Percentiles rank a stretch among this genome's conserved stretches.
These are phyloP conservation scores for Populus davidiana DNA, from an alignment of 345 rosid genomes.

Conservation along the genomic window DNA sequence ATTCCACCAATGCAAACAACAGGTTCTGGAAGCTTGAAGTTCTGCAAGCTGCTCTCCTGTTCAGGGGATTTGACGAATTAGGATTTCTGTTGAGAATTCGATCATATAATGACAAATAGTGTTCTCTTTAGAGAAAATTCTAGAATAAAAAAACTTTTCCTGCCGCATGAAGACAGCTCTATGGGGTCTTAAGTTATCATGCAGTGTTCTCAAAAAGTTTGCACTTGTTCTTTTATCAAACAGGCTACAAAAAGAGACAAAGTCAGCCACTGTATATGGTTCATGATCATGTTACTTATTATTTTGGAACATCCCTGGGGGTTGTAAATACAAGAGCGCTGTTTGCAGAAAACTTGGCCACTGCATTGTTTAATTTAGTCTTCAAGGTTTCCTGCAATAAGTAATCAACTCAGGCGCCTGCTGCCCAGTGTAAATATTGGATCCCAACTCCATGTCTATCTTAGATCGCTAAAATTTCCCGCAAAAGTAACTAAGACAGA, in stretches of 20 bases:
- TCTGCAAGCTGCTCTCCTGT: conserved; percentile 74
- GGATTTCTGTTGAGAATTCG: not conserved
- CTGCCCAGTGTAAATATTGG: not conserved
- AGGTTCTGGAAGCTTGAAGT: conserved; percentile 82
- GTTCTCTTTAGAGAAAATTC: not conserved
- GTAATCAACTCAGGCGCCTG: not conserved
- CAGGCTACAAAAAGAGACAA: not conserved
- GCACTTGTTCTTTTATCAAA: not conserved
- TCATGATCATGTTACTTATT: not conserved
- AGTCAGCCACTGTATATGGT: not conserved
- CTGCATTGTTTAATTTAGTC: not conserved
- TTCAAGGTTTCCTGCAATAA: not conserved
- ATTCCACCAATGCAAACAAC: conserved; percentile 80
- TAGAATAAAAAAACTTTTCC: not conserved
- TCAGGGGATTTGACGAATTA: conserved; percentile 15
- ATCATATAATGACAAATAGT: not conserved
- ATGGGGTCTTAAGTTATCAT: not conserved
- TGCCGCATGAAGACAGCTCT: not conserved
- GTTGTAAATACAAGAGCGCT: not conserved
- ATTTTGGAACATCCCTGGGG: not conserved
- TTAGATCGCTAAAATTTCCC: not conserved
- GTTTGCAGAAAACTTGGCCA: not conserved
- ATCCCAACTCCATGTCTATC: not conserved
- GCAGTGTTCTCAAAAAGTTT: not conserved
- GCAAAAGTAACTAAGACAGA: not conserved